Evolutionary conservation across 805 yeast genomes (phyloP).

Genomic region (Starmerella vaccinii): DNA sequence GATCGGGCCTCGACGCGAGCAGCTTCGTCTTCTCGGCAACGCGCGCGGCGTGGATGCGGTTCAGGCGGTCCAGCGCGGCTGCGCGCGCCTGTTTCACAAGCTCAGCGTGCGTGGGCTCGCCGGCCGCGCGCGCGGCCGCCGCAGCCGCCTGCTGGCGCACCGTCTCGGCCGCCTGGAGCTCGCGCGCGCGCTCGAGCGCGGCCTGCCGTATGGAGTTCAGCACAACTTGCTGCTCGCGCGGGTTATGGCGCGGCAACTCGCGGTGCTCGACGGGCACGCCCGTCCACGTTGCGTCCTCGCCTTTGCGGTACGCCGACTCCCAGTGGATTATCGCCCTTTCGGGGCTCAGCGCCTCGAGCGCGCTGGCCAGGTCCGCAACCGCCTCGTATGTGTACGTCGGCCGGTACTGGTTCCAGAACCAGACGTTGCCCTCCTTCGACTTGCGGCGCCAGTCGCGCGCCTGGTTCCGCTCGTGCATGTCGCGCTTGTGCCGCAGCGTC

Average conservation of each 20-base stretch:
- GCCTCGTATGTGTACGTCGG: constrained; percentile 89
- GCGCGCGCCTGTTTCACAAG: constrained; percentile 4
- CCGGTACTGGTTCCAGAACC: constrained; percentile 81
- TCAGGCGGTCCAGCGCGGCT: constrained; percentile 6
- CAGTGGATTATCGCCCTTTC: constrained; percentile 47
- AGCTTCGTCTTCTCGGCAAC: constrained; percentile 12
- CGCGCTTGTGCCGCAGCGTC: constrained; percentile 64
- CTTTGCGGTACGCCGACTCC: constrained; percentile 84
- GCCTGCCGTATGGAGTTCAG: constrained; percentile 39
- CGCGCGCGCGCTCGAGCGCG: constrained; percentile 16
- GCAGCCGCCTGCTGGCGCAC: constrained; percentile 7
- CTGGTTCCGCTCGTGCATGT: constrained; percentile 43
- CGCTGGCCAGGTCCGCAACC: constrained; percentile 67
- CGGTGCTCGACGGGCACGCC: constrained; percentile 47
- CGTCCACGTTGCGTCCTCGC: constrained; percentile 67
- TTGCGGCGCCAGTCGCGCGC: constrained; percentile 62
- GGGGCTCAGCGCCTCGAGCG: constrained; percentile 45
- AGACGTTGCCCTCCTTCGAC: constrained; percentile 65
- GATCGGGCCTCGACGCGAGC: constrained; percentile 24
- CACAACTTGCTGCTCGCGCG: constrained; percentile 58
- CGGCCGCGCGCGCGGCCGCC: constrained; percentile 13
- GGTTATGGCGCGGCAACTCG: constrained; percentile 42
- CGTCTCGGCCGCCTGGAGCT: constrained; percentile 7
- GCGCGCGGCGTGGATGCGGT: constrained; percentile 10
- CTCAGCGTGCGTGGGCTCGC: constrained; percentile 18